A percentile compares a stretch with the other conserved stretches of the same genome.
phyloP scores from a whole-genome alignment of 768 basidiomycete genomes.

The Trametes gibbosa region DNA sequence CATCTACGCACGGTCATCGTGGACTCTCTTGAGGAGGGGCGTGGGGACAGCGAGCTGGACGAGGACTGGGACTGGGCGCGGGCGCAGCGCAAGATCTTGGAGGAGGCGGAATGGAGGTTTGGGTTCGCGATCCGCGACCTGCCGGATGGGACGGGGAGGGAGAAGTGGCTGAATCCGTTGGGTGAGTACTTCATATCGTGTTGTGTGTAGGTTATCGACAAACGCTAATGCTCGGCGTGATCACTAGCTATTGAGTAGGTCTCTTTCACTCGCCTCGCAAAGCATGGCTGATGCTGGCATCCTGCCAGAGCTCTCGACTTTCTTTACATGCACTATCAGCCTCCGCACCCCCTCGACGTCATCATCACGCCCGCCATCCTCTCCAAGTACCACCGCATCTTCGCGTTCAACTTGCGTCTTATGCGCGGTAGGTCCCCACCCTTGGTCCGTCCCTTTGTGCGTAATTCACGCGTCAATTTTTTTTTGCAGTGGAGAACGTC shows the following conservation, averaged over 20 bases:
- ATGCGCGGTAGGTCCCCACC: conserved; percentile 57
- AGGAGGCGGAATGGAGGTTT: conserved; percentile 72
- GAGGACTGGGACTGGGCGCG: neutral
- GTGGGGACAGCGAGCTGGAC: neutral
- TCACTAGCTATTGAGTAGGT: conserved; percentile 48
- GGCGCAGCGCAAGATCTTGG: conserved; percentile 28
- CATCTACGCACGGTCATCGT: conserved; percentile 81
- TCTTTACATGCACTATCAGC: conserved; percentile 82
- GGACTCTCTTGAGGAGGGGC: conserved; percentile 57
- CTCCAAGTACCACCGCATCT: conserved; percentile 85
- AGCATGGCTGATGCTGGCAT: neutral
- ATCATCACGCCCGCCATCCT: conserved; percentile 69
- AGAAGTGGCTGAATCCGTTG: conserved; percentile 80
- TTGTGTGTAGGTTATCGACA: too few relatives aligned
- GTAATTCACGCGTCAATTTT: neutral
- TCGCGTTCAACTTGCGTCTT: conserved; percentile 75
- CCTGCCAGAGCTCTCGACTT: conserved; percentile 76
- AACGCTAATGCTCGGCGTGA: neutral
- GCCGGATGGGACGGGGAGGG: conserved; percentile 57
- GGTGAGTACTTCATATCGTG: conserved; percentile 50
- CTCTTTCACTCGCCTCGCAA: neutral
- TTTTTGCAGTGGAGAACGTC: conserved; percentile 60
- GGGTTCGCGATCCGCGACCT: conserved; percentile 85
- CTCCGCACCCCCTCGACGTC: conserved; percentile 73
- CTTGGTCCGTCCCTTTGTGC: neutral